Evolutionary conservation across 169 alveolate genomes (phyloP).

Genomic region (Hepatocystis sp.): DNA sequence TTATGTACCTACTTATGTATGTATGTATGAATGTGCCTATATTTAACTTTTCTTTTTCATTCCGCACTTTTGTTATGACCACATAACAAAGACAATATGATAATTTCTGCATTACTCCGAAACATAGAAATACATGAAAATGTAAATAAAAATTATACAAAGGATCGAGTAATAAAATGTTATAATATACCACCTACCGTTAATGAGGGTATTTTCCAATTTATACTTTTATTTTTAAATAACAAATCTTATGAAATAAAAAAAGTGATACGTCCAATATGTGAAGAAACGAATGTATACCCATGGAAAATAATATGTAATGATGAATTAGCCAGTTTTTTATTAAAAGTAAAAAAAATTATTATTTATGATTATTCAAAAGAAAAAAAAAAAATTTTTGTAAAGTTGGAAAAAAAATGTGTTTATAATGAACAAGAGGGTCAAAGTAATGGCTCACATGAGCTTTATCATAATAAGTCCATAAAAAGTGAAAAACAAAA

Average conservation of each 20-base stretch:
- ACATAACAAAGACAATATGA: too few species aligned
- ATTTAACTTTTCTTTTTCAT: too few species aligned
- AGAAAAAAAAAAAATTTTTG: conserved; percentile 14
- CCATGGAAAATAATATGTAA: conserved; percentile 73
- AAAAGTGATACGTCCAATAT: conserved; percentile 16
- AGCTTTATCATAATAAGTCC: too few species aligned
- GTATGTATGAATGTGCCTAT: too few species aligned
- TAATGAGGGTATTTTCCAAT: conserved; percentile 37
- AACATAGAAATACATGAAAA: too few species aligned
- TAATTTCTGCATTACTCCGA: too few species aligned
- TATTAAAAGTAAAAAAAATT: conserved; percentile 19
- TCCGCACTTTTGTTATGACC: too few species aligned
- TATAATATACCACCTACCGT: conserved; percentile 22
- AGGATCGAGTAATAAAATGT: conserved; percentile 27
- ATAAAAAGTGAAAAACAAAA: too few species aligned
- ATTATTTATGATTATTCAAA: conserved; percentile 16
- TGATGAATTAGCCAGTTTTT: conserved; percentile 34
- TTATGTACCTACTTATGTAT: too few species aligned
- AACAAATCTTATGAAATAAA: conserved; percentile 19
- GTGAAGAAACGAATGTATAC: conserved; percentile 44
- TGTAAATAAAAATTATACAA: neutral
- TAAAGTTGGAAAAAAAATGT: too few species aligned
- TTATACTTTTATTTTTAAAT: conserved; percentile 7
- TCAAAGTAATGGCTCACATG: too few species aligned
- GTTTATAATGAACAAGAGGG: too few species aligned